Evolutionary conservation across 768 basidiomycete genomes (phyloP), one percentile per base, ranked within the genome.

Genomic region (Russula foetens): DNA sequence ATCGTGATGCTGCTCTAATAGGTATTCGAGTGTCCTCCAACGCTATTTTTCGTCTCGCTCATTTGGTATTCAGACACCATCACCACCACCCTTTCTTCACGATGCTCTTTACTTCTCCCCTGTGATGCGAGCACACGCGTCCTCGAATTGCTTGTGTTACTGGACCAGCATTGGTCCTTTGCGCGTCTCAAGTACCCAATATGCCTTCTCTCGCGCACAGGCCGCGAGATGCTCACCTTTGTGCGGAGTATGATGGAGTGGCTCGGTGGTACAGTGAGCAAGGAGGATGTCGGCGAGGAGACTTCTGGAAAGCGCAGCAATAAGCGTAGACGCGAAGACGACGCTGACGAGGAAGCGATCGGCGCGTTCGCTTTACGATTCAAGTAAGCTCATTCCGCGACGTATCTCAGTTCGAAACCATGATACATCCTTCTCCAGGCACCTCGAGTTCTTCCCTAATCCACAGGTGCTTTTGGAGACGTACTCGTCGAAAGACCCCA

Each of bases 231-330:
- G 88, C 73, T 97, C 38, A 88, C 90, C 1, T 92, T 94, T 69
- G 91, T 97, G 28, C 77, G 94, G 60, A 95, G 91, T 77, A 88
- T 98, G 90, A 96, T 97, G 83, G 97, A 98, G 71, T 98, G 95
- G 93, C 84, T 99, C 63, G 97, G 97, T 11, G 96, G 97, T 1
- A 93, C 91, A 15, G 85, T 97, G 55, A 91, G 86, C 67, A 92
- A 92, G 69, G 92, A 94, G 67, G 93, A 96, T 63, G 88, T 91
- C 1, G 88, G 91, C 2, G 91, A 90, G 70, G 88, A 90, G 31
- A 84, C 81, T 7, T 78, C 69, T 11, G 77, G 80, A 33, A 78
- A 79, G 49, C 61, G 61, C 48, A 78, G 78, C 21, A 77, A 80
- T 41, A 78, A 81, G 44, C 76, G 69, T 66, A 74, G 69, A 52